These are phyloP conservation scores for Aspergillus hancockii DNA, from an alignment of 495 filamentous ascomycete genomes.

Conservation along the genomic window DNA sequence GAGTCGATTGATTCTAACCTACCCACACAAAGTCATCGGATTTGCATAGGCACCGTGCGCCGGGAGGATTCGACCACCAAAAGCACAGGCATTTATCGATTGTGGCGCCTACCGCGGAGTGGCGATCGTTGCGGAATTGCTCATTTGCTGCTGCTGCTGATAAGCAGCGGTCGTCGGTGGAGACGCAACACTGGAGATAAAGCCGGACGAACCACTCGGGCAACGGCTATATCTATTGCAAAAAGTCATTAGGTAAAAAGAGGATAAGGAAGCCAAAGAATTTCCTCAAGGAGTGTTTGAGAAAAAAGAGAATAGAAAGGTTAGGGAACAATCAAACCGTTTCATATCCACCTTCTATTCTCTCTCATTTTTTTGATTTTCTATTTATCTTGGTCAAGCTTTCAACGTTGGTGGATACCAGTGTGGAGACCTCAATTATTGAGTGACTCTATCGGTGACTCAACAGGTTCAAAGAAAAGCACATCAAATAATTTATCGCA, in stretches of 20 bases:
- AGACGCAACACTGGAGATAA: neutral
- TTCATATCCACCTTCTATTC: neutral
- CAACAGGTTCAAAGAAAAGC: neutral
- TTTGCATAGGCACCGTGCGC: slow-evolving; percentile 4
- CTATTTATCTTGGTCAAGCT: neutral
- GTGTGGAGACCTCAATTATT: neutral
- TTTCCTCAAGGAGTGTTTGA: neutral
- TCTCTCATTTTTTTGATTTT: neutral
- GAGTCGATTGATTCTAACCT: neutral
- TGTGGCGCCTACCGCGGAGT: slow-evolving; percentile 29
- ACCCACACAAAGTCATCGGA: neutral
- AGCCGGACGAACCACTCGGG: neutral
- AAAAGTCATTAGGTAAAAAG: slow-evolving; percentile 4
- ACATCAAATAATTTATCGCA: neutral
- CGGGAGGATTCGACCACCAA: slow-evolving; percentile 2
- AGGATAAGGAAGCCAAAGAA: neutral
- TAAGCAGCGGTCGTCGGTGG: slow-evolving; percentile 17
- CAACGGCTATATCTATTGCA: neutral
- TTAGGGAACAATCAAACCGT: neutral
- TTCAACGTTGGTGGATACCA: neutral
- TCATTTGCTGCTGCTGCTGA: slow-evolving; percentile 16
- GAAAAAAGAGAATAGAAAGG: neutral
- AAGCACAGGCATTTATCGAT: slow-evolving; percentile 11
- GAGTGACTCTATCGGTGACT: neutral
- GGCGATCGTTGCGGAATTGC: slow-evolving; percentile 18